phyloP scores from a whole-genome alignment of 345 rosid species.

The Rhizophora mangle region DNA sequence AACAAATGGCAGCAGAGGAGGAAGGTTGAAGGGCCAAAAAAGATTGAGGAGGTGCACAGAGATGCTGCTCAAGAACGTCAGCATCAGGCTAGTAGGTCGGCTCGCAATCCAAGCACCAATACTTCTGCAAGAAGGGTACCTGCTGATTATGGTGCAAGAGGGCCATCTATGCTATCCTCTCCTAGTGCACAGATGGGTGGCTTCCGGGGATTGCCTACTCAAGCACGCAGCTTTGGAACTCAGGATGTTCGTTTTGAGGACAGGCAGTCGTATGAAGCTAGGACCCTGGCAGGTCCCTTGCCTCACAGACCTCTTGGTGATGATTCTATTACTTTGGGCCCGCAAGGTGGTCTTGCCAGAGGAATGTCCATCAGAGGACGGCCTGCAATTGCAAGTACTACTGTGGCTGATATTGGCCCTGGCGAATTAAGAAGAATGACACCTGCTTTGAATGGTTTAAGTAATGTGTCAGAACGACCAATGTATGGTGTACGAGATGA shows the following conservation, averaged over 20 bases:
- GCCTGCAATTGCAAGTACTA: constrained; percentile 34
- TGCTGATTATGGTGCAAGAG: constrained; percentile 72
- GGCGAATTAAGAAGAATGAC: constrained; percentile 59
- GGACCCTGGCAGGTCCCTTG: constrained; percentile 65
- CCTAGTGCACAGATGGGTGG: constrained; percentile 66
- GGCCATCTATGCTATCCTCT: constrained; percentile 60
- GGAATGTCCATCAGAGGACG: constrained; percentile 82
- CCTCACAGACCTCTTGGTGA: constrained; percentile 66
- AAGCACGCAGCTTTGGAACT: constrained; percentile 53
- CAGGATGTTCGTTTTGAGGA: constrained; percentile 90
- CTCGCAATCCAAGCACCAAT: constrained; percentile 69
- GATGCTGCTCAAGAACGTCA: constrained; percentile 99
- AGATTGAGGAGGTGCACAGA: constrained; percentile 96
- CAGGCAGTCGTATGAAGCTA: constrained; percentile 61
- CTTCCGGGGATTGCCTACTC: constrained; percentile 58
- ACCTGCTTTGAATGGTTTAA: constrained; percentile 58
- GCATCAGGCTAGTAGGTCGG: constrained; percentile 60
- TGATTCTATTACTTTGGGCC: constrained; percentile 83
- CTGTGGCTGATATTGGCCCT: constrained; percentile 40
- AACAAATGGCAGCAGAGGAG: constrained; percentile 98
- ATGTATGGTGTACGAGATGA: constrained; percentile 47
- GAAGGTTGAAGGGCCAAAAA: constrained; percentile 98
- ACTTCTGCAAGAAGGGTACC: constrained; percentile 59
- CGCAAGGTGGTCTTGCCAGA: constrained; percentile 97
- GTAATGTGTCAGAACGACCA: constrained; percentile 42